Evolutionary conservation across 1,139 yeast genomes (phyloP), one percentile per base, ranked within the genome.

Genomic region (Meyerozyma smithsonii): DNA sequence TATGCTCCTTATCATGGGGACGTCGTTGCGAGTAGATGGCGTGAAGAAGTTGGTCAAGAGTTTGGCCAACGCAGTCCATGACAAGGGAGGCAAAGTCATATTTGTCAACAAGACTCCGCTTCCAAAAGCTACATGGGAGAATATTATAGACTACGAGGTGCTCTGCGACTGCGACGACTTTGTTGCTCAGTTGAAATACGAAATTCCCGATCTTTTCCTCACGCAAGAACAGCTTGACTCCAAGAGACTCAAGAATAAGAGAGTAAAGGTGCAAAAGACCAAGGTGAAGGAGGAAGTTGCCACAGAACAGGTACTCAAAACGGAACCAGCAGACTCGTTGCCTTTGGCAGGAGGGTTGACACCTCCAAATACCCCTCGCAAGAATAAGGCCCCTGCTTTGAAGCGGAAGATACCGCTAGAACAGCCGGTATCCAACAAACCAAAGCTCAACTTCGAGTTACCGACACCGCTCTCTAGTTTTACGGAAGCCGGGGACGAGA

Each of bases 91-190:
- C 0, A 65, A 70, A 36, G 88, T 83, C 3, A 59, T 85, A 3
- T 74, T 81, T 44, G 69, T 84, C 37, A 85, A 85, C 61, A 75
- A 75, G 45, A 76, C 73, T 39, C 77, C 64, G 35, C 58, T 69
- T 28, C 62, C 69, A 25, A 65, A 62, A 40, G 66, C 68, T 45
- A 49, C 58, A 21, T 84, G 92, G 90, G 69, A 70, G 10, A 71
- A 61, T 28, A 64, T 64, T 39, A 72, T 84, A 36, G 92, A 84
- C 54, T 85, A 79, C 52, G 92, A 90, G 66, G 72, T 90, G 5
- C 64, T 79, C 40, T 66, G 82, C 38, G 96, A 88, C 56, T 86
- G 96, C 56, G 97, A 90, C 58, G 73, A 72, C 28, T 90, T 95
- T 79, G 82, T 89, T 16, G 60, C 64, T 16, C 64, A 70, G 24